Base-by-base conservation (phyloP, 1,284 basidiomycete genomes). In the Rhodotorula sp. region DNA sequence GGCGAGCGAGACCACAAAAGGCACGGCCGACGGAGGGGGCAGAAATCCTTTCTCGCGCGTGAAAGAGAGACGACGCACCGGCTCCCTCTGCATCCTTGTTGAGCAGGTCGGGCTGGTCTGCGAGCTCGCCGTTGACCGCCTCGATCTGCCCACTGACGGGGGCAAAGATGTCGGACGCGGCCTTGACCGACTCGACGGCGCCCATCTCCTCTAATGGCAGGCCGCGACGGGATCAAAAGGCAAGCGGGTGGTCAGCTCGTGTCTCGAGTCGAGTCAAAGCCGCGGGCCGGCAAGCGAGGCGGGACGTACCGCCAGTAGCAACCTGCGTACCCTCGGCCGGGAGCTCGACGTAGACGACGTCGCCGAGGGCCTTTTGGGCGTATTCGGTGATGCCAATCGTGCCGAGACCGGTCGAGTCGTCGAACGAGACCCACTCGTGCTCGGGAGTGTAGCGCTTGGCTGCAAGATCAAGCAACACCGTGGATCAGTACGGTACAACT, bases 321-420 rank as follows among this genome's bases (percentile, higher is more conserved):
- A 98, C 85, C 76, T 87, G 83, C 3, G 86, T 85, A 15, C 90
- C 93, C n/a, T 86, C 80, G 19, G 82, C 77, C 5, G 93, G 92
- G 66, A 99, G 86, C 82, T 99, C 97, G 67, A 99, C 93, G 83
- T 93, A 99, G 62, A 99, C 95, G 68, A 99, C 93, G 81, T 99
- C 97, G 38, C 95, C 97, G 5, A 99, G 86, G 63, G 90, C 89
- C 68, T 89, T 87, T 81, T 98, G 94, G 6, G 95, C 95, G 81
- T 97, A 92, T 81, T 97, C 86, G 28, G 97, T 98, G 81, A 99
- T 94, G 58, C 89, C 88, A 57, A 99, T 85, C 14, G 87, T 90
- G 56, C 93, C 97, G 63, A 94, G 79, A 69, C 90, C 89, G 58
- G 90, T 91, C 61, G 83, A 81, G 71, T 90, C 87, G 81, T 99